A percentile compares a stretch with the other conserved stretches of the same genome.
These are phyloP conservation scores for Mycena sanguinolenta DNA, from an alignment of 768 basidiomycete species.

Conservation along the genomic window DNA sequence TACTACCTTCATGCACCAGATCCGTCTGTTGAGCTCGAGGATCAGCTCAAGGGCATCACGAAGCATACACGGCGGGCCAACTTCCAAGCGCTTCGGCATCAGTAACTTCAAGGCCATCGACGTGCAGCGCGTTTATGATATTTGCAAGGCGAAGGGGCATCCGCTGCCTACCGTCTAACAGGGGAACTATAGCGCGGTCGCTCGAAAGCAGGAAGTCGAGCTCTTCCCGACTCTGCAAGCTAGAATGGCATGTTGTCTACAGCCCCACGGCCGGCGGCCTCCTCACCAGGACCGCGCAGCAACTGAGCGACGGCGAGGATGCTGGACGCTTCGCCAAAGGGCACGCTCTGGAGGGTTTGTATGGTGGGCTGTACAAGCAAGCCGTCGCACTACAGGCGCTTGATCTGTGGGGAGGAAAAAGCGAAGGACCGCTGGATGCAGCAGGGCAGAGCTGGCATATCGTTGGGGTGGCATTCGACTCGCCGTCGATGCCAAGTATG, in stretches of 20 bases:
- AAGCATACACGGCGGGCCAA: background rate
- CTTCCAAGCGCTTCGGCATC: no score
- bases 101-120: no score
- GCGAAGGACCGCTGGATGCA: no score
- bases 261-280: background rate
- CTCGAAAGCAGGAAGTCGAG: background rate
- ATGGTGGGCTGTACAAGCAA: background rate
- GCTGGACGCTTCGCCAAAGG: slow-evolving; percentile 2
- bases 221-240: background rate
- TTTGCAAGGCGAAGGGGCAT: no score
- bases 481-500: background rate
- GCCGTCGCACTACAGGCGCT: background rate
- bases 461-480: slow-evolving; percentile 6
- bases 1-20: background rate
- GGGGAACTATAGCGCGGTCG: background rate
- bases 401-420: background rate
- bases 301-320: background rate
- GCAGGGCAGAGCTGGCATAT: slow-evolving; percentile 6
- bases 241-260: background rate
- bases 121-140: no score
- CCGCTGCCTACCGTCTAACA: no score
- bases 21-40: background rate
- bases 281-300: background rate
- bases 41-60: background rate
- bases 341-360: background rate